phyloP scores from a whole-genome alignment of 2,329 filamentous ascomycete species.

The Aspergillus sojae region DNA sequence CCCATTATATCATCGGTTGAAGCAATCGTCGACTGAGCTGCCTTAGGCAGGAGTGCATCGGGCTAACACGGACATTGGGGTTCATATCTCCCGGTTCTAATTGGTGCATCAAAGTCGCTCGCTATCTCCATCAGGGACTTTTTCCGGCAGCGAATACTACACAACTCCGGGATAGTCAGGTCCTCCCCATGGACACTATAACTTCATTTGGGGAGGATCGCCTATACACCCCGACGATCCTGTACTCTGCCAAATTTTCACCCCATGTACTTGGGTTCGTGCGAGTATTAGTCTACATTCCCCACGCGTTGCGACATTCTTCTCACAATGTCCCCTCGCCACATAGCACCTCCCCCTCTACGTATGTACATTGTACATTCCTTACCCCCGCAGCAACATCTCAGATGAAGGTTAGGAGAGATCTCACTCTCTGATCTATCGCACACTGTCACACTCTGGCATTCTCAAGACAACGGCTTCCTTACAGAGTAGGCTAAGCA shows the following conservation, averaged over 20 bases:
- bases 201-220: not conserved
- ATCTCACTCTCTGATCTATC: not conserved
- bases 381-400: not conserved
- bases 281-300: not conserved
- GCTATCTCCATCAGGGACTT: not conserved
- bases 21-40: not conserved
- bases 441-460: not conserved
- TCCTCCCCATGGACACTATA: not conserved
- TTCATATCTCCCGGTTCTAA: not conserved
- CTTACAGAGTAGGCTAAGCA: not conserved
- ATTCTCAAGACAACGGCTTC: not conserved
- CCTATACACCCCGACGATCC: not conserved
- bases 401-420: not conserved
- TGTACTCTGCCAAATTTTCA: not conserved
- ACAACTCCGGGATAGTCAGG: not conserved
- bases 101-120: not conserved
- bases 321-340: not conserved
- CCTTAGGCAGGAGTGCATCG: slow-evolving; percentile 1
- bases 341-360: not conserved
- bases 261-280: not conserved
- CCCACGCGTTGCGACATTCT: not conserved
- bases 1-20: not conserved
- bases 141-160: not conserved
- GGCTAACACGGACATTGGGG: not conserved
- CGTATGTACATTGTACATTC: not conserved